phyloP scores from a whole-genome alignment of 768 basidiomycete genomes.

The Lactifluus pinguis region DNA sequence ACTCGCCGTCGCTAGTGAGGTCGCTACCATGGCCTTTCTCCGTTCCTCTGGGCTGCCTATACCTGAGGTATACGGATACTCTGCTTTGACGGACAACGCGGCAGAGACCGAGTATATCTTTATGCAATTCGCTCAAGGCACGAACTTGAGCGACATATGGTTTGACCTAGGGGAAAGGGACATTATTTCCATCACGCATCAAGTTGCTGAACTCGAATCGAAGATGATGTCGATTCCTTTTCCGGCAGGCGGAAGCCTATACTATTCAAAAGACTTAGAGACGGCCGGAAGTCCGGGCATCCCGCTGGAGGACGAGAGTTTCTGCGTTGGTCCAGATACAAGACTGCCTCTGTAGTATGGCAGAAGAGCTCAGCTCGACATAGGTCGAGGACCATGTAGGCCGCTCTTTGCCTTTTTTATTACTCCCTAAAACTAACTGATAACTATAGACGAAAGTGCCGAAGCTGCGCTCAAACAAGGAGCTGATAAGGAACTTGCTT shows the following conservation, averaged over 20 bases:
- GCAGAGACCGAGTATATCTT: not conserved
- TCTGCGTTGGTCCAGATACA: slow-evolving; percentile 31
- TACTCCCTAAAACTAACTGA: slow-evolving; percentile 26
- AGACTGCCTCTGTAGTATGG: slow-evolving; percentile 37
- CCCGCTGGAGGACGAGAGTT: slow-evolving; percentile 21
- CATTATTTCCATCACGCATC: not conserved
- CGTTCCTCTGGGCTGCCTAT: slow-evolving; percentile 26
- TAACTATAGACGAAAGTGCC: slow-evolving; percentile 34
- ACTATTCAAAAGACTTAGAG: slow-evolving; percentile 38
- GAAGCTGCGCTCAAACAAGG: slow-evolving; percentile 35
- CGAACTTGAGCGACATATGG: not conserved
- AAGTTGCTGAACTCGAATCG: slow-evolving; percentile 37
- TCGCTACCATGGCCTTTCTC: slow-evolving; percentile 24
- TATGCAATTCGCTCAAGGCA: not conserved
- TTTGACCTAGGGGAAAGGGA: not conserved
- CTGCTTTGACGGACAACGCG: not conserved
- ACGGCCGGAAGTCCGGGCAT: slow-evolving; percentile 30
- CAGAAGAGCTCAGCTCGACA: slow-evolving; percentile 39
- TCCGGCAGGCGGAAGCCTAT: slow-evolving; percentile 44
- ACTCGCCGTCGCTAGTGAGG: slow-evolving; percentile 27
- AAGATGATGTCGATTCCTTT: slow-evolving; percentile 39
- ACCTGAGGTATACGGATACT: slow-evolving; percentile 19
- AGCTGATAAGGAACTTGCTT: slow-evolving; percentile 41
- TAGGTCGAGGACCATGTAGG: slow-evolving; percentile 46
- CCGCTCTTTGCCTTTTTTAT: slow-evolving; percentile 25